Evolutionary conservation across 768 basidiomycete genomes (phyloP).

Genomic region (Galerina marginata): DNA sequence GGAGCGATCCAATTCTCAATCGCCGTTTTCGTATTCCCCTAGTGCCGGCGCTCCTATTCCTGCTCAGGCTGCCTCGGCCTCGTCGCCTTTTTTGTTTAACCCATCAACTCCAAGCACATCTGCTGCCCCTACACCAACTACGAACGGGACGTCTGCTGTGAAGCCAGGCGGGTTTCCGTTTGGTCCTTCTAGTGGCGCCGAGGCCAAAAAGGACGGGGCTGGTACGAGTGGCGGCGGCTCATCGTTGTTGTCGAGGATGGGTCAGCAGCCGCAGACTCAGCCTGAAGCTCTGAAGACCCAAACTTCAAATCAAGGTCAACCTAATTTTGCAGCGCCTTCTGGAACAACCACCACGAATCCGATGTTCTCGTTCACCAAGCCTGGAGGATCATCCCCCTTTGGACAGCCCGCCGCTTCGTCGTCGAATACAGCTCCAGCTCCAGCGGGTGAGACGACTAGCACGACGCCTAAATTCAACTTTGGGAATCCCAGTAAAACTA

Average conservation of each 20-base stretch:
- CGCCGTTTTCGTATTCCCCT: background rate
- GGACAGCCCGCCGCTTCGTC: conserved; percentile 7
- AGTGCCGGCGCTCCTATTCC: background rate
- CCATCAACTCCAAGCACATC: background rate
- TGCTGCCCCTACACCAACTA: background rate
- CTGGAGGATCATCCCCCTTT: background rate
- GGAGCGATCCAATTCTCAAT: background rate
- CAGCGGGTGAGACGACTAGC: conserved; percentile 10
- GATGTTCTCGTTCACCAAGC: conserved; percentile 7
- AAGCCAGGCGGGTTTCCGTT: conserved; percentile 9
- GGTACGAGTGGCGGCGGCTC: background rate
- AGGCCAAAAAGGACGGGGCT: conserved; percentile 1
- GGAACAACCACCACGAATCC: background rate
- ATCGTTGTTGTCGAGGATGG: conserved; percentile 16
- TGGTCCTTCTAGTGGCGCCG: conserved; percentile 8
- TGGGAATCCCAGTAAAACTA: background rate
- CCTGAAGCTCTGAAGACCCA: conserved; percentile 16
- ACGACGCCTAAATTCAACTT: conserved; percentile 25
- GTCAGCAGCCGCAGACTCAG: conserved; percentile 2
- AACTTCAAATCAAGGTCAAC: background rate
- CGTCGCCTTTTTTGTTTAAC: background rate
- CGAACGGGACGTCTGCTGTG: background rate
- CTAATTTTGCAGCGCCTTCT: background rate
- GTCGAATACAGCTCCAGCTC: background rate
- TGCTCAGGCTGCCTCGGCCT: background rate